Base-by-base conservation (phyloP, 805 yeast species). In the Yarrowia deformans region DNA sequence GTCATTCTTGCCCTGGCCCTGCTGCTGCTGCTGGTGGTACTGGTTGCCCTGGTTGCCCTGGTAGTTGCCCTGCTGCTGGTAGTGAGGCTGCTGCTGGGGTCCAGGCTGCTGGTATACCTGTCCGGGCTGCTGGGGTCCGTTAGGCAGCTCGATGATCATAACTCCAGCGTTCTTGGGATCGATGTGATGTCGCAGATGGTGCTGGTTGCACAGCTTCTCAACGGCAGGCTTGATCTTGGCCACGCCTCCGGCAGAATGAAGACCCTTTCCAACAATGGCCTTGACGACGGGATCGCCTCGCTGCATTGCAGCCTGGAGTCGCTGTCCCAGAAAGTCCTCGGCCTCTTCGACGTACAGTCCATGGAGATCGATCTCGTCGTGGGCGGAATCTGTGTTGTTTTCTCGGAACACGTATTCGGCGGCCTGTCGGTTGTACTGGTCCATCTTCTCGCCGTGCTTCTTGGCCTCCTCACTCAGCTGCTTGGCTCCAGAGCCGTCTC, bases 301-400 rank as follows among this genome's bases (percentile, higher is more conserved):
- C 46, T 75, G 75, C 16, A 86, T 82, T 68, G 88, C 91, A 35
- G 87, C 87, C n/a, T 84, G 83, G 61, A 94, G 84, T 70, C 98
- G 83, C 70, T 85, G 86, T 73, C 89, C 90, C 72, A 94, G 81
- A 64, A 90, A 86, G 76, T 86, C 89, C 71, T 86, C 86, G 8
- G 98, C 97, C 79, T 94, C 99, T 60, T 88, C 89, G 19, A 94
- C 96, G 74, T 83, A 93, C 39, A 94, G 81, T 0, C 99, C 99
- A 78, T 94, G 99, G 67, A 94, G 82, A 79, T 94, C 98, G 71
- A 94, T 92, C 78, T 94, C 98, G 77, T 91, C 89, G 32, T 83
- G 83, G 40, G 85, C 88, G n/a, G 94, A 88, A 75, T 93, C 98
- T 48, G 91, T 85, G 76, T 94, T 94, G 78, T 94, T 94, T 72